phyloP scores from a whole-genome alignment of 352 stramenopile genomes.

The Globisporangium paroecandrum region DNA sequence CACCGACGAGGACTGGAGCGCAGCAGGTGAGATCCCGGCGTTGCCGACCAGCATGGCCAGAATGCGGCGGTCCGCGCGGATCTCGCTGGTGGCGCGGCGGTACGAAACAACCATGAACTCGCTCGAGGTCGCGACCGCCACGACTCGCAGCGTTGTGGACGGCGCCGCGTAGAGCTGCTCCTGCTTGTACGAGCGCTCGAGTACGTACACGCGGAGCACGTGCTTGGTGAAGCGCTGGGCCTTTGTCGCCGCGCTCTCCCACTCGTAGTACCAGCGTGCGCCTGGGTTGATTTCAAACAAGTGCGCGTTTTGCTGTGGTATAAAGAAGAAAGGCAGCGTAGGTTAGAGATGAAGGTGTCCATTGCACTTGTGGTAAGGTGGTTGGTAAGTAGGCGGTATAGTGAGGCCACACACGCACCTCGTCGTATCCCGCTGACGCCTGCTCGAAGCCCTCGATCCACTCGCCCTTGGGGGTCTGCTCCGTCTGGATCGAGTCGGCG shows the following conservation, averaged over 20 bases:
- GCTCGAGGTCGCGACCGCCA: slow-evolving; percentile 37
- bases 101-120: slow-evolving; percentile 72
- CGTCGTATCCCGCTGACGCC: slow-evolving; percentile 8
- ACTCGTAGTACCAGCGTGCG: slow-evolving; percentile 70
- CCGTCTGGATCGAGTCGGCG: slow-evolving; percentile 43
- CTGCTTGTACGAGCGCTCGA: slow-evolving; percentile 22
- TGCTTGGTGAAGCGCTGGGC: slow-evolving; percentile 61
- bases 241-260: slow-evolving; percentile 62
- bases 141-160: slow-evolving; percentile 29
- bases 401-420: not conserved
- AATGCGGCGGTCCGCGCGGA: slow-evolving; percentile 35
- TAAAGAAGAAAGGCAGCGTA: not conserved
- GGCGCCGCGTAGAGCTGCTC: not conserved
- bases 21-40: slow-evolving; percentile 1
- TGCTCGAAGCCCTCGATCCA: slow-evolving; percentile 50
- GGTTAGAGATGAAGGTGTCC: not conserved
- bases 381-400: not conserved
- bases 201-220: slow-evolving; percentile 53
- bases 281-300: slow-evolving; percentile 61
- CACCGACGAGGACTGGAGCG: not conserved
- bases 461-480: slow-evolving; percentile 58
- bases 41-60: slow-evolving; percentile 24
- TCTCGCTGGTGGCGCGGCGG: slow-evolving; percentile 44
- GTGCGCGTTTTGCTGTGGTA: slow-evolving; percentile 11
- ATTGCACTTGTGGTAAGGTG: not conserved